phyloP scores from a whole-genome alignment of 345 rosid species.

The Pugionium cornutum region DNA sequence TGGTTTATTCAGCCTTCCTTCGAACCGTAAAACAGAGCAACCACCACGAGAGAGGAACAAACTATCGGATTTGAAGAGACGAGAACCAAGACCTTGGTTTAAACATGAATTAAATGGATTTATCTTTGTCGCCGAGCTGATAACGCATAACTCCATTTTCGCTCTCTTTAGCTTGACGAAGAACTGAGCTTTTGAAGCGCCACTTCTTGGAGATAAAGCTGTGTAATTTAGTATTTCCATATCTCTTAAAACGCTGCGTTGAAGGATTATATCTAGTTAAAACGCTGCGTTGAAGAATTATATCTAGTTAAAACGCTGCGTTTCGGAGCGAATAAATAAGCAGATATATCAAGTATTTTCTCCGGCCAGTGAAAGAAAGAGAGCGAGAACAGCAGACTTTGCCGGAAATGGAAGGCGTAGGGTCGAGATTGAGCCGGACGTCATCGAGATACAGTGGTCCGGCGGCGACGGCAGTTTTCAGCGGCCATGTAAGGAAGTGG shows the following conservation, averaged over 20 bases:
- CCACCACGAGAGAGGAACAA: slow-evolving; percentile 30
- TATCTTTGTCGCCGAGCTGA: slow-evolving; percentile 41
- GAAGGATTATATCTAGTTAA: neutral
- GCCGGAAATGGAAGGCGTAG: slow-evolving; percentile 73
- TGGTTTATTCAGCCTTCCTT: slow-evolving; percentile 32
- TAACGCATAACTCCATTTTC: slow-evolving; percentile 69
- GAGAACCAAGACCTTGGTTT: slow-evolving; percentile 23
- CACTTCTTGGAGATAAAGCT: slow-evolving; percentile 38
- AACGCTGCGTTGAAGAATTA: slow-evolving; percentile 15
- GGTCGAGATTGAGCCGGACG: slow-evolving; percentile 80
- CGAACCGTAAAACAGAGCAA: slow-evolving; percentile 39
- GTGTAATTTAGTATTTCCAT: neutral
- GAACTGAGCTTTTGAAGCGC: slow-evolving; percentile 18
- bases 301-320: slow-evolving; percentile 1
- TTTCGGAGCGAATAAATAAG: neutral
- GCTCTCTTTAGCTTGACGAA: slow-evolving; percentile 15
- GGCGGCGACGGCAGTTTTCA: slow-evolving; percentile 68
- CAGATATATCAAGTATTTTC: slow-evolving; percentile 8
- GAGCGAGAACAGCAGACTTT: neutral
- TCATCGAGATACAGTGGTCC: slow-evolving; percentile 74
- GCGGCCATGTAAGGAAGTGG: slow-evolving; percentile 95
- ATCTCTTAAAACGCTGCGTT: slow-evolving; percentile 15
- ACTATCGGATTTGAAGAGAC: slow-evolving; percentile 19
- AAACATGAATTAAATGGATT: slow-evolving; percentile 28
- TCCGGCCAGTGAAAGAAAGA: slow-evolving; percentile 18